Evolutionary conservation across 169 alveolate genomes (phyloP).

Genomic region (Plasmodium berghei): DNA sequence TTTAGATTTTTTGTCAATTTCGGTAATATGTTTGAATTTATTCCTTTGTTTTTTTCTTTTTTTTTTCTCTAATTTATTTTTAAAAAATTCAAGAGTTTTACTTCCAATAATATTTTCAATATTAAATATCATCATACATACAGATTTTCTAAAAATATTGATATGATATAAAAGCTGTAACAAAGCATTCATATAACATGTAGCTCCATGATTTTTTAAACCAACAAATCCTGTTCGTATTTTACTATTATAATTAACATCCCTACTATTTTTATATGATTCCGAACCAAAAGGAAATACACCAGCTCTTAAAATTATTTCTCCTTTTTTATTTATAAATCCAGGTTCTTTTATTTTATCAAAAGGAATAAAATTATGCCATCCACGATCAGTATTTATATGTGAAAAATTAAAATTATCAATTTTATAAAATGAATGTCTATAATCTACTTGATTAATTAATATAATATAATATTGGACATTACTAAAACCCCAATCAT

Average conservation of each 20-base stretch:
- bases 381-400: conserved; percentile 88
- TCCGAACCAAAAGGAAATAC: conserved; percentile 86
- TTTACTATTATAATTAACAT: conserved; percentile 82
- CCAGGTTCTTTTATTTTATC: conserved; percentile 84
- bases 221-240: conserved; percentile 96
- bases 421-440: conserved; percentile 81
- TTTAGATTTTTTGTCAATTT: too few species aligned
- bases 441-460: conserved; percentile 83
- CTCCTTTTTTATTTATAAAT: conserved; percentile 80
- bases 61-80: conserved; percentile 44
- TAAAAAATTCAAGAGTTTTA: conserved; percentile 72
- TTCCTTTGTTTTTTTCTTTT: neutral
- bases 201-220: conserved; percentile 96
- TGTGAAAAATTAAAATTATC: conserved; percentile 86
- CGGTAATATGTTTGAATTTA: too few species aligned
- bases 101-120: conserved; percentile 78
- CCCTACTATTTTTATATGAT: conserved; percentile 81
- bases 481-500: conserved; percentile 88
- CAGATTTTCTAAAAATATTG: conserved; percentile 96
- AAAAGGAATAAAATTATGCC: conserved; percentile 86
- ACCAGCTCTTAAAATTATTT: conserved; percentile 86
- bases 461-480: conserved; percentile 87
- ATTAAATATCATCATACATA: conserved; percentile 86
- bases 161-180: conserved; percentile 97
- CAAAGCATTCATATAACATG: conserved; percentile 99